Evolutionary conservation across 768 basidiomycete genomes (phyloP).

Genomic region (Leccinellum rugosiceps): DNA sequence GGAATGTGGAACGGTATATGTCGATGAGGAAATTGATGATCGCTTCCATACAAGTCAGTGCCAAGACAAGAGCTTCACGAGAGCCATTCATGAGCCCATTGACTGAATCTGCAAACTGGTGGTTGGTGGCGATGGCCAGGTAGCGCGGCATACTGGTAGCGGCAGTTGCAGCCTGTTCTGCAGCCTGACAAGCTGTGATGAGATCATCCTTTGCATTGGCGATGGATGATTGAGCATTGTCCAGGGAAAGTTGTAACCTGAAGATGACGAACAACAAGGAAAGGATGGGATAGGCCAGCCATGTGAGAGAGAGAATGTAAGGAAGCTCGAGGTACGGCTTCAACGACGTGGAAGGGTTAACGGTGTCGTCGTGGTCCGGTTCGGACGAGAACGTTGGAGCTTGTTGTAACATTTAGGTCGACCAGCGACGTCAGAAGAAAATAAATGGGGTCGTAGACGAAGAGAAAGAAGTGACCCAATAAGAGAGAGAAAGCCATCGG

Average conservation of each 20-base stretch:
- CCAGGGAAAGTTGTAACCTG: constrained; percentile 71
- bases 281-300: constrained; percentile 89
- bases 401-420: constrained; percentile 34
- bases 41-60: constrained; percentile 81
- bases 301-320: constrained; percentile 80
- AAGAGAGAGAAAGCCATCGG: constrained; percentile 10
- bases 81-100: constrained; percentile 79
- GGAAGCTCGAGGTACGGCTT: constrained; percentile 82
- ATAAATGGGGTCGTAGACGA: constrained; percentile 9
- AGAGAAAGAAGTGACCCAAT: constrained; percentile 13
- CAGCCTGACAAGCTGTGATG: constrained; percentile 81
- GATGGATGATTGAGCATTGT: constrained; percentile 63
- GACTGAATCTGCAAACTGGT: constrained; percentile 72
- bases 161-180: constrained; percentile 76
- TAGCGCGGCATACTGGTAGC: constrained; percentile 87
- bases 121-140: constrained; percentile 80
- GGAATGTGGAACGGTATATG: constrained; percentile 87
- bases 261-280: constrained; percentile 88
- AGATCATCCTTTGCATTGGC: constrained; percentile 69
- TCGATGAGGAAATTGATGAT: constrained; percentile 91
- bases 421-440: constrained; percentile 34
- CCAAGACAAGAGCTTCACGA: constrained; percentile 64
- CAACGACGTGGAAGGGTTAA: constrained; percentile 38
- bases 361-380: constrained; percentile 54
- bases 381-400: constrained; percentile 35